Base-by-base conservation (phyloP, 805 yeast species). In the Teunomyces tritomae region DNA sequence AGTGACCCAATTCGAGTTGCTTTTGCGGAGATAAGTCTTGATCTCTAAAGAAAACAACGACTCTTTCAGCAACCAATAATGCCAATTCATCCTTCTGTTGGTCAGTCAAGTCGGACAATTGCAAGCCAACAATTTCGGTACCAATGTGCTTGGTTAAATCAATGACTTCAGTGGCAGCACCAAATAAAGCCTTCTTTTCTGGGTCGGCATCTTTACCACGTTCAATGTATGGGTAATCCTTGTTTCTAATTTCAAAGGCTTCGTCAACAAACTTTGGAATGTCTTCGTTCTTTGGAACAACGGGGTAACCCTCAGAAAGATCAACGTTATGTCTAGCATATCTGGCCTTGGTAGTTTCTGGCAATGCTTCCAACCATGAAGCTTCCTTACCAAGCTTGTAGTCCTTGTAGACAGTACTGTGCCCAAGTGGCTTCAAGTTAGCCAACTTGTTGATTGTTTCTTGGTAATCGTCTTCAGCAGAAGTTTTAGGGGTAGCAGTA, bases 31-130 rank as follows among this genome's bases (percentile, higher is more conserved):
- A 53, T 46, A 63, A 55, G 50, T 63, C 68, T 48, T 63, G 68
- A 56, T 63, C 62, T 45, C 59, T 52, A 57, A 63, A 63, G 42
- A 60, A 63, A 5, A 63, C 68, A 27, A 63, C 67, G 8, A 61
- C 65, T 48, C 68, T 54, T 44, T 63, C 67, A 8, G 68, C 68
- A 45, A 63, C 47, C 52, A 63, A 57, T 32, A 63, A 56, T 2
- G 68, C 68, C 57, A 63, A 57, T 43, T 63, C 68, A 51, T 63
- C 65, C 49, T 57, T 61, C 35, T 63, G 67, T 47, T 63, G 36
- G 43, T 63, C 65, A 49, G 37, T 54, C 56, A 63, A 58, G 17
- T 63, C 66, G 6, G 58, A 43, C 49, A 63, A 59, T 44, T 63
- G 68, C 50, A 63, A 57, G 6, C 68, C 68, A 20, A 63, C 62